A percentile compares a stretch with the other conserved stretches of the same genome.
Evolutionary conservation across 306 rosid species (phyloP).

Genomic region (Castanea sativa): DNA sequence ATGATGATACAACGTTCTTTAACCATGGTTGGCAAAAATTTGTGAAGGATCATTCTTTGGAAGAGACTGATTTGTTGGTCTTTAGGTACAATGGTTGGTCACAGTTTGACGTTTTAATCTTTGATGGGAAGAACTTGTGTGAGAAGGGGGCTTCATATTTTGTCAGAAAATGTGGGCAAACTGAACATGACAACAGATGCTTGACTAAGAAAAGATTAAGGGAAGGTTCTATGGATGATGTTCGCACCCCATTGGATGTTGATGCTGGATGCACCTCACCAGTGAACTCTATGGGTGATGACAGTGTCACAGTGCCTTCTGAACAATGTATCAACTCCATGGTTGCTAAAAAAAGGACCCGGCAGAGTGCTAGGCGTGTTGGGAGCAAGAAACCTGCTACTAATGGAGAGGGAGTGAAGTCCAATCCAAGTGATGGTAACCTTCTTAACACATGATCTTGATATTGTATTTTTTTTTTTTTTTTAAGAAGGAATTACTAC

Average conservation of each 20-base stretch:
- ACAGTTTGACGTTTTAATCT: slow-evolving; percentile 56
- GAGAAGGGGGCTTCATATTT: slow-evolving; percentile 65
- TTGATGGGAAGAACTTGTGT: slow-evolving; percentile 50
- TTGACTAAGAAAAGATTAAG: slow-evolving; percentile 21
- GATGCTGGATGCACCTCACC: slow-evolving; percentile 20
- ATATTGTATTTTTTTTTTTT: not conserved
- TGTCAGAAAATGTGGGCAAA: slow-evolving; percentile 40
- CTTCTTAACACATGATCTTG: not conserved
- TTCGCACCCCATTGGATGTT: slow-evolving; percentile 27
- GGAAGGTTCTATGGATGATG: slow-evolving; percentile 27
- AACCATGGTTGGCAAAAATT: slow-evolving; percentile 59
- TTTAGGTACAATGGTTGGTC: slow-evolving; percentile 63
- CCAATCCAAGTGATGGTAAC: not conserved
- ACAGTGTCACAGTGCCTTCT: slow-evolving; percentile 12
- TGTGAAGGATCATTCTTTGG: slow-evolving; percentile 50
- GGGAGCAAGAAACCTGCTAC: not conserved
- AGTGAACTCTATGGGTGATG: slow-evolving; percentile 19
- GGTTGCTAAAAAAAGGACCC: slow-evolving; percentile 20
- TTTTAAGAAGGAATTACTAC: too few species aligned
- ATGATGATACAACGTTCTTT: slow-evolving; percentile 39
- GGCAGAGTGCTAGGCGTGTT: not conserved
- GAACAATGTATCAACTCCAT: slow-evolving; percentile 12
- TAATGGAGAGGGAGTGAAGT: not conserved
- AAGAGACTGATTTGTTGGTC: slow-evolving; percentile 60
- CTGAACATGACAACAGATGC: slow-evolving; percentile 20